Evolutionary conservation across 2,329 filamentous ascomycete species (phyloP), one percentile per base, ranked within the genome.

Genomic region (Aspergillus texensis): DNA sequence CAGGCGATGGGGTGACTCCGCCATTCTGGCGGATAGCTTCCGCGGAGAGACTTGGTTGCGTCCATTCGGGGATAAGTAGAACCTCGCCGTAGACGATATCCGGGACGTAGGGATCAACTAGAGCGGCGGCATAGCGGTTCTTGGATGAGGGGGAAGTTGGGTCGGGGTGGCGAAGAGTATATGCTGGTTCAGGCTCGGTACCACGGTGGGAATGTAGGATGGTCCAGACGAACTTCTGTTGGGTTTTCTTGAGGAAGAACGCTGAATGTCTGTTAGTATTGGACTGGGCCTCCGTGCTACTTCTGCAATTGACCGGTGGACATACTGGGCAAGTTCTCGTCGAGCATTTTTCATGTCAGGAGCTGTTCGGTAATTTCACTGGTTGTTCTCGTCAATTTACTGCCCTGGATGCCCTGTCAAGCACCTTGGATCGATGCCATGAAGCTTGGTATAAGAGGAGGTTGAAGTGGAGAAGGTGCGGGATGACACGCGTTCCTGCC

Each of bases 61-160:
- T 88, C 91, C 94, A 97, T 77, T 93, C 90, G 8, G 94, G 94
- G 70, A 88, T 86, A 61, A 96, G 87, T 21, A 94, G 82, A 26
- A 97, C 91, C 76, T 98, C 94, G 66, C 88, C 95, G 72, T 91
- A 98, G 62, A 98, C 83, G 62, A 98, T 87, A 34, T 93, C 91
- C 1, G 90, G 86, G 68, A 90, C 89, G 78, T 89, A 89, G 28
- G 92, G 89, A 75, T 98, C 94, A 77, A 91, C 91, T 2, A 98
- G 84, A 45, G 92, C 94, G 64, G 91, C 86, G 46, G 91, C 94
- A 78, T 97, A 99, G 77, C 91, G 91, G 79, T 94, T 95, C 74
- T 86, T 89, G 30, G 92, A 89, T 12, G 84, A 83, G 48, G 89
- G 86, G 9, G 87, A 80, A n/a, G 86, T 77, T 1, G 93, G 91